These are phyloP conservation scores for Dujonia santamariae DNA, from an alignment of 1,139 yeast genomes.

Conservation along the genomic window DNA sequence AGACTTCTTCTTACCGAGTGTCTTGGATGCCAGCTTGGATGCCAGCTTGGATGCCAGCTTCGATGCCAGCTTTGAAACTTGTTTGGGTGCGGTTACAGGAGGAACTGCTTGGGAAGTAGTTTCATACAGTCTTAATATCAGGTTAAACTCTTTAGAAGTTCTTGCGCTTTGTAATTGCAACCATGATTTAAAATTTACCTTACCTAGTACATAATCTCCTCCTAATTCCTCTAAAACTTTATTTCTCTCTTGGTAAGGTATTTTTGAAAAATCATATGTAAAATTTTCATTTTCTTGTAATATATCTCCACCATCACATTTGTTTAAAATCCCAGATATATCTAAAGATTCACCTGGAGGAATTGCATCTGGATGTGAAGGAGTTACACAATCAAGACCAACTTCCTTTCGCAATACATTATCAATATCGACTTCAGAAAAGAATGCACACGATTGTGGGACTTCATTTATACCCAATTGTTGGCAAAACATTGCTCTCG, in stretches of 20 bases:
- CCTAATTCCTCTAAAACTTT: constrained; percentile 16
- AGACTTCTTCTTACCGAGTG: too few relatives aligned
- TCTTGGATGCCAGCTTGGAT: too few relatives aligned
- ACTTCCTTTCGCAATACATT: constrained; percentile 87
- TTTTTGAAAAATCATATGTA: constrained; percentile 6
- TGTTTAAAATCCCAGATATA: constrained; percentile 50
- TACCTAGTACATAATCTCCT: constrained; percentile 1
- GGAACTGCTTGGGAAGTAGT: background rate
- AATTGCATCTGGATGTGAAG: constrained; percentile 72
- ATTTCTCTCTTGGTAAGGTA: constrained; percentile 21
- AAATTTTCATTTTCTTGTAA: constrained; percentile 12
- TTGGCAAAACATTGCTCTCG: constrained; percentile 92
- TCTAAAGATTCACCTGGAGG: constrained; percentile 77
- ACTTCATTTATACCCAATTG: constrained; percentile 85
- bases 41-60: too few relatives aligned
- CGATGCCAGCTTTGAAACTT: too few relatives aligned
- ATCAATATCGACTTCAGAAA: constrained; percentile 92
- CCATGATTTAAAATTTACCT: constrained; percentile 15
- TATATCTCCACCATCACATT: constrained; percentile 19
- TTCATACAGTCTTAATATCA: constrained; percentile 1
- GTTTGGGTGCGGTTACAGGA: background rate
- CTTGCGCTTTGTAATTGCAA: constrained; percentile 22
- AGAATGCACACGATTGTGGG: constrained; percentile 95
- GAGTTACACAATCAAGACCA: constrained; percentile 82
- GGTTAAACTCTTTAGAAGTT: background rate